Percentiles rank a stretch among this genome's conserved stretches.
Conservation (phyloP, 177 flowering plant genomes). For the Tripterygium wilfordii region DNA sequence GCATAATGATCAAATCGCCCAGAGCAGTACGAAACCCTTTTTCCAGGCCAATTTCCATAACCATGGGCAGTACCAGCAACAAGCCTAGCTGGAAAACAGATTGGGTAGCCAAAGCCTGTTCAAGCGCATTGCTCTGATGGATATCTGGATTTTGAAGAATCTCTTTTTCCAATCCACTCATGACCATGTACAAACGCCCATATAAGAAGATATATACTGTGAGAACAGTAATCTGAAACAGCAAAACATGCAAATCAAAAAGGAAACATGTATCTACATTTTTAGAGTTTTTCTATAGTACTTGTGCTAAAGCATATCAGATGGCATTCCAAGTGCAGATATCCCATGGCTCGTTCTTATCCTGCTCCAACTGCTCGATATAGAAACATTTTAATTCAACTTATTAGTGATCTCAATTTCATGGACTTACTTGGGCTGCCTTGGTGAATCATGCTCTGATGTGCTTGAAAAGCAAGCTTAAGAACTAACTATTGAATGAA, state of each 20-base stretch:
- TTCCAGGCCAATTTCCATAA: slow-evolving; percentile 93
- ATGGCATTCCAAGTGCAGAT: too few relatives aligned
- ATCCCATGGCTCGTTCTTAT: too few relatives aligned
- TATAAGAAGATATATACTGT: slow-evolving; percentile 84
- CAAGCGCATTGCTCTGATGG: slow-evolving; percentile 62
- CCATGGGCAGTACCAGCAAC: slow-evolving; percentile 83
- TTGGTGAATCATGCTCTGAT: too few relatives aligned
- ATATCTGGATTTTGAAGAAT: slow-evolving; percentile 52
- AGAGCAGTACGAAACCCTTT: slow-evolving; percentile 88
- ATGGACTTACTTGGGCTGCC: too few relatives aligned
- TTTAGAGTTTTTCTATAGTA: too few relatives aligned
- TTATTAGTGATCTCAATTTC: too few relatives aligned
- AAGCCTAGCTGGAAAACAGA: slow-evolving; percentile 83
- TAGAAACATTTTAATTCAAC: too few relatives aligned
- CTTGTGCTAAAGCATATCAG: too few relatives aligned
- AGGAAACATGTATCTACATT: neutral
- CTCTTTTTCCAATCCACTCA: slow-evolving; percentile 86
- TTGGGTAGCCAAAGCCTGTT: slow-evolving; percentile 81
- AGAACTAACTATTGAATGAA: too few relatives aligned
- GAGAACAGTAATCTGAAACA: slow-evolving; percentile 86
- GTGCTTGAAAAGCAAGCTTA: too few relatives aligned
- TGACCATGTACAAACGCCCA: slow-evolving; percentile 84
- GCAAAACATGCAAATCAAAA: neutral
- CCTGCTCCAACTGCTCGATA: too few relatives aligned
- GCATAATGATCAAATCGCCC: slow-evolving; percentile 87